Evolutionary conservation across 345 rosid genomes (phyloP).

Genomic region (Combretum micranthum): DNA sequence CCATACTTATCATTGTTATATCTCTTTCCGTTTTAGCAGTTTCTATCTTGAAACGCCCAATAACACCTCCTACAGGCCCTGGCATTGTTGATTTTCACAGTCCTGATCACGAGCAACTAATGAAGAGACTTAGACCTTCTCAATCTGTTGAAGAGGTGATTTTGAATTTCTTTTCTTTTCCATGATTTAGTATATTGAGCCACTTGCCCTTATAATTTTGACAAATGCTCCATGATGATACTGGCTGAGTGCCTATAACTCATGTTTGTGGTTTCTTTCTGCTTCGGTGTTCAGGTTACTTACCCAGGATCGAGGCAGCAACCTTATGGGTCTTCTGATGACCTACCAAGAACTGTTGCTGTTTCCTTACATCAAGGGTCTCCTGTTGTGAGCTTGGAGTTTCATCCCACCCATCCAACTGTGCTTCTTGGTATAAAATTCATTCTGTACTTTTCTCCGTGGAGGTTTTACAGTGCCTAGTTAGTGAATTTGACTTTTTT

Average conservation of each 20-base stretch:
- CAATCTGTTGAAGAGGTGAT: conserved; percentile 79
- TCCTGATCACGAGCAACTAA: conserved; percentile 72
- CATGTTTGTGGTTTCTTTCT: conserved; percentile 2
- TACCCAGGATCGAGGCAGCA: conserved; percentile 54
- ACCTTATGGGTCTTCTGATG: conserved; percentile 42
- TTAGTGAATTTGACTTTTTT: too few species aligned
- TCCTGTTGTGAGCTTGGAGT: conserved; percentile 78
- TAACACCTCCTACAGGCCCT: conserved; percentile 61
- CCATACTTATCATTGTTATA: too few species aligned
- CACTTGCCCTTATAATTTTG: not conserved
- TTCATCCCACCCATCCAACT: conserved; percentile 63
- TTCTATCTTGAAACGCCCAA: conserved; percentile 62
- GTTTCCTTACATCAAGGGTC: conserved; percentile 67
- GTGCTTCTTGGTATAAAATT: conserved; percentile 66
- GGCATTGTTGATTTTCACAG: conserved; percentile 77
- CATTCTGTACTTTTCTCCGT: conserved; percentile 6
- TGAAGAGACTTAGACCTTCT: conserved; percentile 75
- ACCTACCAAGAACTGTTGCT: conserved; percentile 80
- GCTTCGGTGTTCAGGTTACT: conserved; percentile 40
- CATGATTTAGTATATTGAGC: not conserved
- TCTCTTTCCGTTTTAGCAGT: conserved; percentile 19
- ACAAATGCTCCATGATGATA: too few species aligned
- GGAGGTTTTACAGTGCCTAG: not conserved
- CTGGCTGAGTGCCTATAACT: conserved; percentile 3
- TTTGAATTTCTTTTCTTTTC: conserved; percentile 1